Percentiles rank a stretch among this genome's conserved stretches.
Conservation (phyloP, 257 asterid genomes). For the Solanum lycopersicoides region DNA sequence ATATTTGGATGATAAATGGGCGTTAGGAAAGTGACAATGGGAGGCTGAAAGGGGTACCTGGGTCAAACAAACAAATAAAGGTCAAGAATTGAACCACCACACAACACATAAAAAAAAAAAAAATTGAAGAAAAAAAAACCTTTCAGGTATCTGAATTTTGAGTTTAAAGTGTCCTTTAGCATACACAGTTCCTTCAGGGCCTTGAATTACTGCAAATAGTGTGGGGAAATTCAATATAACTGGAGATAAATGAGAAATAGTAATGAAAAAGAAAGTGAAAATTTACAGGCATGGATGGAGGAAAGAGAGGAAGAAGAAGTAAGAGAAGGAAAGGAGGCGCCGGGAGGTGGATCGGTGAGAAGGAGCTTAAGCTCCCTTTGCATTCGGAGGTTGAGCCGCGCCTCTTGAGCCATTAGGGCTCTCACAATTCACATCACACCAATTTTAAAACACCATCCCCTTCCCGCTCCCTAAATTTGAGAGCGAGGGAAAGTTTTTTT, state of each 20-base stretch:
- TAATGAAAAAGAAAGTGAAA: not conserved
- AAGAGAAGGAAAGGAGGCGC: constrained; percentile 62
- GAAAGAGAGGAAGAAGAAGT: constrained; percentile 48
- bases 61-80: not conserved
- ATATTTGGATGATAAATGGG: constrained; percentile 84
- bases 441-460: not conserved
- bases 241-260: not conserved
- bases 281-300: constrained; percentile 54
- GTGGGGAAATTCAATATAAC: not conserved
- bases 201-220: constrained; percentile 41
- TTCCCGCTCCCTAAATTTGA: not conserved
- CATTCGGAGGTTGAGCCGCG: constrained; percentile 66
- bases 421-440: not conserved
- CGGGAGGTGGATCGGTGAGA: constrained; percentile 75
- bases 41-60: constrained; percentile 93
- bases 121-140: constrained; percentile 10
- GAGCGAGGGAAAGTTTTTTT: not conserved
- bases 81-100: not conserved
- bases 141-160: constrained; percentile 67
- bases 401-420: constrained; percentile 60
- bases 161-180: constrained; percentile 55
- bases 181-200: constrained; percentile 73
- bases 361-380: constrained; percentile 78
- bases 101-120: not conserved
- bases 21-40: constrained; percentile 62